phyloP scores from a whole-genome alignment of 139 green algal species.

The Parachlorella kessleri region DNA sequence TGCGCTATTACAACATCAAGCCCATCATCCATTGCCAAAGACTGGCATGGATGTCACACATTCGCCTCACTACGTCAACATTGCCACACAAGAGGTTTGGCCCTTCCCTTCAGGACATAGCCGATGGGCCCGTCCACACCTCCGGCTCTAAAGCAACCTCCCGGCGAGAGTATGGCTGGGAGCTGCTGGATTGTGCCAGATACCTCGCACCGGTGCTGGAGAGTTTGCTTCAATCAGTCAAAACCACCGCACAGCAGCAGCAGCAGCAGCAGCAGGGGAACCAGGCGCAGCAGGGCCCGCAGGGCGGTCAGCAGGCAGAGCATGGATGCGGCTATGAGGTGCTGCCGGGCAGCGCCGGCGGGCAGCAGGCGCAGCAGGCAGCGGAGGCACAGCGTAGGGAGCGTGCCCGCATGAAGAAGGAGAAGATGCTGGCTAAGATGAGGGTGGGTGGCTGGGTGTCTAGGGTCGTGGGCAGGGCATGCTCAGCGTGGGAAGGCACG shows the following conservation, averaged over 20 bases:
- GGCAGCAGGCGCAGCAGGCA: neutral
- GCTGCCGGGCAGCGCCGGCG: neutral
- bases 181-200: neutral
- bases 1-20: no score
- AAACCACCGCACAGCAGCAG: neutral
- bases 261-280: slow-evolving; percentile 16
- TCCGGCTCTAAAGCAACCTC: no score
- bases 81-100: no score
- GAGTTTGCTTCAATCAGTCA: neutral
- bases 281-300: slow-evolving; percentile 16
- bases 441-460: no score
- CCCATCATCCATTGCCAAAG: no score
- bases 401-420: neutral
- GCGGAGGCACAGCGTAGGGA: neutral
- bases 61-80: no score
- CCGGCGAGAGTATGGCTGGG: neutral
- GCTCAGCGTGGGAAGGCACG: no score
- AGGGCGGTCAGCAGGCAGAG: neutral
- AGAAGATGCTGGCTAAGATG: neutral
- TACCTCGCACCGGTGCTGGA: neutral
- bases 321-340: neutral
- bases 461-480: no score
- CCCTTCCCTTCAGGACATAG: no score
- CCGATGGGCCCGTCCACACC: no score
- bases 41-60: no score